A percentile compares a stretch with the other conserved stretches of the same genome.
Conservation (phyloP, 2,329 filamentous ascomycete species). For the Dothideomycetes sp. region DNA sequence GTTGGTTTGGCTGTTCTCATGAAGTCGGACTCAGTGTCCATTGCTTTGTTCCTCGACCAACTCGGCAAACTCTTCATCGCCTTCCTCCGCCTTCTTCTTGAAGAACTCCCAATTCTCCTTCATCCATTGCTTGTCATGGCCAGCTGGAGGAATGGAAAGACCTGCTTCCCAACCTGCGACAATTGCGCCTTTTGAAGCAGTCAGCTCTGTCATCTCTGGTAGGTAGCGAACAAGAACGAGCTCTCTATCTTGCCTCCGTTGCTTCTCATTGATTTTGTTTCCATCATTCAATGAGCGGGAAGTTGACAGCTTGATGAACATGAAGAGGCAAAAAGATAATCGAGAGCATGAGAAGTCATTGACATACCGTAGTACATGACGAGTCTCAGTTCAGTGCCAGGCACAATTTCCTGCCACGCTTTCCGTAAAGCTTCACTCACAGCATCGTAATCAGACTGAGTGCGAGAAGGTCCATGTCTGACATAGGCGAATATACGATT, state of each 20-base stretch:
- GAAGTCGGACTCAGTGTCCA: too few species aligned
- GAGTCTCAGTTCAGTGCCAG: slow-evolving; percentile 18
- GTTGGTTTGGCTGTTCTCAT: too few species aligned
- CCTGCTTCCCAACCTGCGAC: slow-evolving; percentile 26
- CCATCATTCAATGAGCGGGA: too few species aligned
- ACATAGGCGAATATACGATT: slow-evolving; percentile 30
- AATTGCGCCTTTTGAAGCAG: slow-evolving; percentile 23
- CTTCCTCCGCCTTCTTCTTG: slow-evolving; percentile 25
- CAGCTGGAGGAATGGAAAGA: slow-evolving; percentile 23
- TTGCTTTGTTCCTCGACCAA: too few species aligned
- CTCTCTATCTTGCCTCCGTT: not conserved
- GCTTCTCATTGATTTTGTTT: not conserved
- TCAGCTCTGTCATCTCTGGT: not conserved
- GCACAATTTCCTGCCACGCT: slow-evolving; percentile 25
- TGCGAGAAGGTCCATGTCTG: slow-evolving; percentile 25
- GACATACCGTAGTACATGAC: slow-evolving; percentile 14
- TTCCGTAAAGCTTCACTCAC: slow-evolving; percentile 20
- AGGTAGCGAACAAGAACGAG: too few species aligned
- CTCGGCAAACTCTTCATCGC: slow-evolving; percentile 27
- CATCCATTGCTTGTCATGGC: slow-evolving; percentile 26
- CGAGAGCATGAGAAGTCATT: too few species aligned
- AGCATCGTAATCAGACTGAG: slow-evolving; percentile 24
- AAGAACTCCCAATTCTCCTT: slow-evolving; percentile 26
- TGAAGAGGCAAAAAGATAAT: too few species aligned
- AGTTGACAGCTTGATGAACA: too few species aligned